phyloP scores from a whole-genome alignment of 1,284 basidiomycete species.

The Mycosarcoma mackinlayi region DNA sequence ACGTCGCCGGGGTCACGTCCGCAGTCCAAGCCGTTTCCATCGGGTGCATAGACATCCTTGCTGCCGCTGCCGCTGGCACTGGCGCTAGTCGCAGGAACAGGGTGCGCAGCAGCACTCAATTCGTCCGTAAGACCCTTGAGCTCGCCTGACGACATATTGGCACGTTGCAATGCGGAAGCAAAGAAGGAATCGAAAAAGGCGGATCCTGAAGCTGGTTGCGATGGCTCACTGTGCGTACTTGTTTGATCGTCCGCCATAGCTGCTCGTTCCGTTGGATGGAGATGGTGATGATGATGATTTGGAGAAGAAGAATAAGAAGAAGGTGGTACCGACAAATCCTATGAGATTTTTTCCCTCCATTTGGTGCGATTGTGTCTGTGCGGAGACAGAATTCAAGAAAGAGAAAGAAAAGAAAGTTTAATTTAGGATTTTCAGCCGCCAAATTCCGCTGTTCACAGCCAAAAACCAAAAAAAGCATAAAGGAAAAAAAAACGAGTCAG shows the following conservation, averaged over 20 bases:
- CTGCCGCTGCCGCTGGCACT: neutral
- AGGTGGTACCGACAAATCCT: no score
- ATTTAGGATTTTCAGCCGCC: neutral
- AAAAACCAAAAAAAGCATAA: no score
- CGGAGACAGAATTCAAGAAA: constrained; percentile 7
- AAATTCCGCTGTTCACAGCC: no score
- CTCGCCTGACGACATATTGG: constrained; percentile 42
- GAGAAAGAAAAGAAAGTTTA: constrained; percentile 18
- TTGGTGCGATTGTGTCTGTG: constrained; percentile 18
- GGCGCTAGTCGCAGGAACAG: constrained; percentile 5
- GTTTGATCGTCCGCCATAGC: constrained; percentile 1
- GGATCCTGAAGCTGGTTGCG: constrained; percentile 11
- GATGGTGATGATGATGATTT: constrained; percentile 8
- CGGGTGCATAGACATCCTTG: constrained; percentile 35
- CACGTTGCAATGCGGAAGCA: constrained; percentile 40
- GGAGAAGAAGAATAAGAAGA: constrained; percentile 6
- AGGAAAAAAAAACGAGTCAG: neutral
- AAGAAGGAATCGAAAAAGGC: constrained; percentile 53
- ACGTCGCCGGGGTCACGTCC: constrained; percentile 48
- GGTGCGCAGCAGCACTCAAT: constrained; percentile 18
- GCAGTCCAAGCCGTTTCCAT: constrained; percentile 50
- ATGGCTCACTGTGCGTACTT: neutral
- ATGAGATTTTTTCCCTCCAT: no score
- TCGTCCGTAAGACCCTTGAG: constrained; percentile 23
- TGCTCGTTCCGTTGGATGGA: no score